Evolutionary conservation across 176 grass and related monocot species (phyloP).

Genomic region (Triticum turgidum): DNA sequence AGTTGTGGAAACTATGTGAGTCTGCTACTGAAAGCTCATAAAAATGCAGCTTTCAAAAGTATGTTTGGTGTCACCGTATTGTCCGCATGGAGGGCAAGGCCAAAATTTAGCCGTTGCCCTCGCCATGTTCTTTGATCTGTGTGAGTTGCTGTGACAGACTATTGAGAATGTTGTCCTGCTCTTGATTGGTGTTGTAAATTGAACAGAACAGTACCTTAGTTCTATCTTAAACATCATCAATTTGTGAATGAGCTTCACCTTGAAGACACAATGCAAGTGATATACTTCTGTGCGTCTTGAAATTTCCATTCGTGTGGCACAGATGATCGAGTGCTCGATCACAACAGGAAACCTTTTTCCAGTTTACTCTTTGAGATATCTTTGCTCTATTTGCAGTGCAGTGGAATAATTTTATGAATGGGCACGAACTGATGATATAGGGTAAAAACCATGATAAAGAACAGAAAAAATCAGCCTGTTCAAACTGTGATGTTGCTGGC

Average conservation of each 20-base stretch:
- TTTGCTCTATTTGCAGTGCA: not conserved
- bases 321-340: not conserved
- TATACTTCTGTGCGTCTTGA: not conserved
- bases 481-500: too few species aligned
- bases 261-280: not conserved
- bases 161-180: not conserved
- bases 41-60: slow-evolving; percentile 24
- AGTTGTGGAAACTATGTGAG: not conserved
- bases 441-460: not conserved
- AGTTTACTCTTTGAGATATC: not conserved
- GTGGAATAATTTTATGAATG: not conserved
- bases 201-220: slow-evolving; percentile 29
- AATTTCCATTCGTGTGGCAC: not conserved
- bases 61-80: slow-evolving; percentile 17
- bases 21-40: not conserved
- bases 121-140: not conserved
- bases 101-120: slow-evolving; percentile 1
- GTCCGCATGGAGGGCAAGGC: slow-evolving; percentile 3
- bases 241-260: not conserved
- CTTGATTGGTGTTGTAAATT: slow-evolving; percentile 40
- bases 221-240: not conserved
- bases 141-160: not conserved
- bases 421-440: not conserved
- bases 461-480: not conserved
- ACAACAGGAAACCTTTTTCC: not conserved